Conservation (phyloP, 2,329 filamentous ascomycete genomes). For the Aspergillus pseudotamarii region DNA sequence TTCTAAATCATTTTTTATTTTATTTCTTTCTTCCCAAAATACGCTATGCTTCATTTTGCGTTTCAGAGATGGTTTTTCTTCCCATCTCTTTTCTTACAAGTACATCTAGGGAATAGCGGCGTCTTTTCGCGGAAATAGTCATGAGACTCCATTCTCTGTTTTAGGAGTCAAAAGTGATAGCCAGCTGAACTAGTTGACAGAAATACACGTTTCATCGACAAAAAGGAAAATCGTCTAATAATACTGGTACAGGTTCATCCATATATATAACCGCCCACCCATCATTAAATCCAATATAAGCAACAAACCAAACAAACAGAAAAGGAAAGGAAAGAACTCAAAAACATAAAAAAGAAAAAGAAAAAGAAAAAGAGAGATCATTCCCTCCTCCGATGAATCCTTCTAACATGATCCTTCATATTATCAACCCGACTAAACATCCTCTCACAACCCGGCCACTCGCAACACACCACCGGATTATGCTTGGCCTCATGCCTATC, state of each 20-base stretch:
- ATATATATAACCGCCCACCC: not conserved
- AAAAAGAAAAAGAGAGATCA: not conserved
- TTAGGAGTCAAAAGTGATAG: not conserved
- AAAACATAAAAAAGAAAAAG: not conserved
- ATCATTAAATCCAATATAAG: not conserved
- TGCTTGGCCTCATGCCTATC: conserved; percentile 65
- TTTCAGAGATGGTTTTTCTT: not conserved
- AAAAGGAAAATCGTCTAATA: not conserved
- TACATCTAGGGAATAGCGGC: conserved; percentile 12
- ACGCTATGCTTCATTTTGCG: not conserved
- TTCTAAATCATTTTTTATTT: not conserved
- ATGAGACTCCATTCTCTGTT: not conserved
- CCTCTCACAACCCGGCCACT: conserved; percentile 60
- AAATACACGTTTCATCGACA: conserved; percentile 2
- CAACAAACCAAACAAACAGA: not conserved
- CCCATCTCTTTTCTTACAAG: not conserved
- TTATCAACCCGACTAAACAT: conserved; percentile 65
- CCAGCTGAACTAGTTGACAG: conserved; percentile 1
- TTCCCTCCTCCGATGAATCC: conserved; percentile 40
- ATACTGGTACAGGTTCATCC: not conserved
- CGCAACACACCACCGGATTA: conserved; percentile 62
- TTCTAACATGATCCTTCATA: conserved; percentile 56
- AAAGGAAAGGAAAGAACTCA: not conserved
- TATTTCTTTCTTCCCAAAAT: not conserved
- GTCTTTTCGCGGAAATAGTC: conserved; percentile 2